These are phyloP conservation scores for Pseudogymnoascus sp. DNA, from an alignment of 2,329 filamentous ascomycete genomes.

Conservation along the genomic window DNA sequence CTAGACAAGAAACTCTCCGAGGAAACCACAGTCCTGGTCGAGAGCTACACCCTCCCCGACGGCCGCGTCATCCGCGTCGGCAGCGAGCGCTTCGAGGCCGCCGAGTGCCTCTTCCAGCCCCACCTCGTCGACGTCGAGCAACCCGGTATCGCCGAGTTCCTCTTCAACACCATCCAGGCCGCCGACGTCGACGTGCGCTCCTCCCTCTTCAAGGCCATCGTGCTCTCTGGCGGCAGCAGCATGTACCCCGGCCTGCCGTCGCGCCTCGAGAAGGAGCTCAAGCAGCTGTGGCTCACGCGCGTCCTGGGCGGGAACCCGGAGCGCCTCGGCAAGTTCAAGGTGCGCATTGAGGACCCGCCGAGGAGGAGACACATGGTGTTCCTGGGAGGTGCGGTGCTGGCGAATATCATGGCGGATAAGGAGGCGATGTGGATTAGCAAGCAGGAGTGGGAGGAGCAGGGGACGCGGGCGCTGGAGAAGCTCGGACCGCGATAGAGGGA, in stretches of 20 bases:
- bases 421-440: slow-evolving; percentile 99
- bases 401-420: slow-evolving; percentile 98
- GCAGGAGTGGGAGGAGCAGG: slow-evolving; percentile 94
- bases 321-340: slow-evolving; percentile 96
- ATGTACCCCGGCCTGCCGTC: slow-evolving; percentile 98
- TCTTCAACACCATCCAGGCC: slow-evolving; percentile 97
- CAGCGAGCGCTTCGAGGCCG: slow-evolving; percentile 94
- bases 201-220: slow-evolving; percentile 93
- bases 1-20: slow-evolving; percentile 93
- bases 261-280: slow-evolving; percentile 93
- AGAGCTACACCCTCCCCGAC: slow-evolving; percentile 95
- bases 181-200: slow-evolving; percentile 92
- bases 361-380: slow-evolving; percentile 99
- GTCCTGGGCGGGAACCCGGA: slow-evolving; percentile 89
- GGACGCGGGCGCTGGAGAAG: slow-evolving; percentile 77
- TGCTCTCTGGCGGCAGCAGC: slow-evolving; percentile 91
- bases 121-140: slow-evolving; percentile 97
- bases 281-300: slow-evolving; percentile 94
- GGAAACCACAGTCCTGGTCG: slow-evolving; percentile 93
- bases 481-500: slow-evolving; percentile 68
- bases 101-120: slow-evolving; percentile 96
- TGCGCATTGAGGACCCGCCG: slow-evolving; percentile 95
- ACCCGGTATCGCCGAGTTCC: slow-evolving; percentile 89
- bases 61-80: slow-evolving; percentile 93
- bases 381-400: slow-evolving; percentile 88